These are phyloP conservation scores for Trifolium fragiferum DNA, from an alignment of 306 rosid species.

Conservation along the genomic window DNA sequence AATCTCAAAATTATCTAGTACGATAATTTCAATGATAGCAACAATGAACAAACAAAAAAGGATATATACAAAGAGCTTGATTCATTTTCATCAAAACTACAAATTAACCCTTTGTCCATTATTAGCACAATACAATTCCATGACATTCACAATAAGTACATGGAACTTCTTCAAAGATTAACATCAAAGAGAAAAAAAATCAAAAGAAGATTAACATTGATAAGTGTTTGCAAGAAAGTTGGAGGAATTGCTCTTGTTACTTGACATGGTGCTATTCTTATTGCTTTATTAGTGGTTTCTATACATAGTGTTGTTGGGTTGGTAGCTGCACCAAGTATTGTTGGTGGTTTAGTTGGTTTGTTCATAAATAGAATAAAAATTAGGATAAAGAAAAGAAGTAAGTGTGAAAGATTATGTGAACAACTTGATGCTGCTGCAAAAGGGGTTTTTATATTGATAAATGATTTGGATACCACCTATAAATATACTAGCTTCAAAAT, in stretches of 20 bases:
- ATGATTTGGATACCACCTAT: slow-evolving; percentile 86
- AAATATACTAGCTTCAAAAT: no score
- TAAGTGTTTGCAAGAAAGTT: slow-evolving; percentile 52
- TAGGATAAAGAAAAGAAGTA: not conserved
- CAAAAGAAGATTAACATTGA: slow-evolving; percentile 40
- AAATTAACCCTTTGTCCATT: slow-evolving; percentile 61
- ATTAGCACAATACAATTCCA: slow-evolving; percentile 42
- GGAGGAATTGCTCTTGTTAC: slow-evolving; percentile 52
- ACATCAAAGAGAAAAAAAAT: slow-evolving; percentile 47
- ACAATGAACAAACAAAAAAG: slow-evolving; percentile 20
- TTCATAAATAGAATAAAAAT: slow-evolving; percentile 44
- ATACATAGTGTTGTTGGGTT: slow-evolving; percentile 69
- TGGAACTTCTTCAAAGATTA: slow-evolving; percentile 46
- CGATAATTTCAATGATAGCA: slow-evolving; percentile 10
- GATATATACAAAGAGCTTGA: slow-evolving; percentile 56
- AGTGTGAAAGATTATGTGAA: slow-evolving; percentile 39
- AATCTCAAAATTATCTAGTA: no score
- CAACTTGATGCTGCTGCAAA: slow-evolving; percentile 79
- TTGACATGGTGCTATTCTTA: slow-evolving; percentile 50
- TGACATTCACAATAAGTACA: slow-evolving; percentile 50
- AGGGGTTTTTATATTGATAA: slow-evolving; percentile 69
- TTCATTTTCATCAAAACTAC: slow-evolving; percentile 43
- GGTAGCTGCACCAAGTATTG: slow-evolving; percentile 63
- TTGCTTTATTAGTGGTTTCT: slow-evolving; percentile 50
- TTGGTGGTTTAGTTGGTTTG: slow-evolving; percentile 51